Base-by-base conservation (phyloP, 176 grass and related monocot genomes). In the Eragrostis nindensis region DNA sequence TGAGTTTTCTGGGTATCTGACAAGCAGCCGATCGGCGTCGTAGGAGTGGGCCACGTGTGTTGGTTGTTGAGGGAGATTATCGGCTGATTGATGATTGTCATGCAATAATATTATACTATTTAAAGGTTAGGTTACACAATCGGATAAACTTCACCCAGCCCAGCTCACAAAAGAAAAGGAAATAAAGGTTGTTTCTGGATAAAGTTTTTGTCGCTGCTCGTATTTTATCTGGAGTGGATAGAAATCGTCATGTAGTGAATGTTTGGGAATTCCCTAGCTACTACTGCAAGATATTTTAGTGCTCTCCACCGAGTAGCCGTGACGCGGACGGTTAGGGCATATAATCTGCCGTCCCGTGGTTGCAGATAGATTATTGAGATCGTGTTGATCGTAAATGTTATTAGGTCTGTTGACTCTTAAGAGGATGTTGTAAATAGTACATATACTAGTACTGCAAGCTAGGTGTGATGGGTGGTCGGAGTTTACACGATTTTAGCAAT, bases 401-500 rank as follows among this genome's bases (percentile, higher is more conserved):
- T 16, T 21, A 42, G 13, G 11, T 36, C 11, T 15, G 52, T 30
- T 14, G 77, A 50, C 6, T 15, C 2, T 5, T 15, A 30, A 62
- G 11, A 14, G 4, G 57, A 27, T n/a, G 59, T 29, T 62, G 12
- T 60, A 12, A 9, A 25, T 60, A 25, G 8, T 50, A 40, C 7
- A 8, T 18, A 66, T 41, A 42, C 32, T 74, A 26, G 68, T 26
- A 61, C 19, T 27, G 71, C 38, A 42, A 75, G 32, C 32, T 36
- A 36, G 64, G 66, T 18, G 32, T n/a, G 38, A 42, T 41, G 64
- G 59, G 54, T 75, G 21, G 11, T 12, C 5, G 52, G 72, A 70
- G 79, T 87, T 71, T 26, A 44, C 65, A 87, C 85, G 85, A 11
- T 70, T 77, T 54, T 32, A 38, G 44, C 53, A 30, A 68, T 19